A percentile compares a stretch with the other conserved stretches of the same genome.
Conservation (phyloP, 116 monocot species). For the Iris pallida region DNA sequence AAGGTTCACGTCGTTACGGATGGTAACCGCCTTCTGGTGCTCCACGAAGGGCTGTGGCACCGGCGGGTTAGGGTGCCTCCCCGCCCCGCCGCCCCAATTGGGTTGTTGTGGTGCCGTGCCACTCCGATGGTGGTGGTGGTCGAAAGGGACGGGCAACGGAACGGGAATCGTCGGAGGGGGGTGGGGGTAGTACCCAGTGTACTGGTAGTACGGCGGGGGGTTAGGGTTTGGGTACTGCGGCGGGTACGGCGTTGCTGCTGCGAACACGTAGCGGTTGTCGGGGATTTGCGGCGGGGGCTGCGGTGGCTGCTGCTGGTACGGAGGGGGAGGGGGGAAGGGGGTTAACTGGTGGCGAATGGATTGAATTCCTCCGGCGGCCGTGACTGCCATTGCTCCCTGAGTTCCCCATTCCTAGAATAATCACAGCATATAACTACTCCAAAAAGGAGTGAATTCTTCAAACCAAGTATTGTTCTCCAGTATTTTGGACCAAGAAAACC, state of each 20-base stretch:
- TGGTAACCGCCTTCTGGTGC: conserved; percentile 91
- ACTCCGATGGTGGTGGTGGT: conserved; percentile 34
- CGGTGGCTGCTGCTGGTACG: conserved; percentile 11
- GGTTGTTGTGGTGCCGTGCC: conserved; percentile 17
- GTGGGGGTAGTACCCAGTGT: conserved; percentile 49
- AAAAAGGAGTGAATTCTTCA: no score
- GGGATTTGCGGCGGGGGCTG: conserved; percentile 25
- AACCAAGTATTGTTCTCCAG: no score
- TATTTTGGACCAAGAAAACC: no score
- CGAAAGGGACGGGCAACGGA: conserved; percentile 58
- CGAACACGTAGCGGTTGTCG: conserved; percentile 71
- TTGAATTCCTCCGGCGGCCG: conserved; percentile 3
- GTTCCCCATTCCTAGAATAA: conserved; percentile 46
- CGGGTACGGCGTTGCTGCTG: conserved; percentile 66
- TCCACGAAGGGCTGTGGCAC: conserved; percentile 52
- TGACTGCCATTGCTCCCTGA: conserved; percentile 30
- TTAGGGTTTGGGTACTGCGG: conserved; percentile 58
- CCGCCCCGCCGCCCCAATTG: conserved; percentile 20
- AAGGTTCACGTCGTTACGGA: conserved; percentile 80
- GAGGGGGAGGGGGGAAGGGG: conserved; percentile 10
- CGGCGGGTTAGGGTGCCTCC: conserved; percentile 11
- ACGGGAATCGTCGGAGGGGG: conserved; percentile 47
- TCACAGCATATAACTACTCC: no score
- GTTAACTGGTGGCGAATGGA: conserved; percentile 16
- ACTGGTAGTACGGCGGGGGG: conserved; percentile 61